These are phyloP conservation scores for Mycena chlorophos DNA, from an alignment of 768 basidiomycete species.

Conservation along the genomic window DNA sequence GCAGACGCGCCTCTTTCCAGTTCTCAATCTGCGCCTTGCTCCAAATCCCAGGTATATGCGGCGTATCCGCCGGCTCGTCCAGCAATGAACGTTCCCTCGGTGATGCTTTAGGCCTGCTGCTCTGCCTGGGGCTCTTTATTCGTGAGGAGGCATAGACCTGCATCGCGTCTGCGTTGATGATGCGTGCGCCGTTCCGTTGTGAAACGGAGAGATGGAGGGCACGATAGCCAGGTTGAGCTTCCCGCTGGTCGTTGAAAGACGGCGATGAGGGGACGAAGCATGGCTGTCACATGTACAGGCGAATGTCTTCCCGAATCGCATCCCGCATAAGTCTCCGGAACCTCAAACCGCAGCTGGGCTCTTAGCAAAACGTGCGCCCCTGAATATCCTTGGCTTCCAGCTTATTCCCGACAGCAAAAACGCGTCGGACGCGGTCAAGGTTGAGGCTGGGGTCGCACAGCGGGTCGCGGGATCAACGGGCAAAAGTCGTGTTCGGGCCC, in stretches of 20 bases:
- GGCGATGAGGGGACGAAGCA: slow-evolving; percentile 71
- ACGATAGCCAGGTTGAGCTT: slow-evolving; percentile 76
- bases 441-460: slow-evolving; percentile 87
- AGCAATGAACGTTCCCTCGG: no score
- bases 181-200: slow-evolving; percentile 65
- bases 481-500: slow-evolving; percentile 91
- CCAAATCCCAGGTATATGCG: no score
- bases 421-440: slow-evolving; percentile 93
- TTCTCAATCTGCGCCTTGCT: no score
- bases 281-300: background rate
- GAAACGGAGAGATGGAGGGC: slow-evolving; percentile 40
- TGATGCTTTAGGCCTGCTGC: no score
- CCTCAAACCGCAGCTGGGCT: slow-evolving; percentile 67
- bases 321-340: slow-evolving; percentile 64
- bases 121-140: slow-evolving; percentile 86
- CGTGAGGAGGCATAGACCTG: slow-evolving; percentile 91
- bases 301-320: slow-evolving; percentile 37
- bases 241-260: slow-evolving; percentile 92
- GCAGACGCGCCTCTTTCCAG: no score
- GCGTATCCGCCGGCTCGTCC: no score
- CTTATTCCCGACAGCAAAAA: slow-evolving; percentile 65
- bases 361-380: slow-evolving; percentile 60
- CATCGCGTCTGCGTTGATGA: slow-evolving; percentile 98
- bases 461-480: slow-evolving; percentile 93
- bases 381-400: no score